Evolutionary conservation across 305 asterid genomes (phyloP).

Genomic region (Solanum hybrid): DNA sequence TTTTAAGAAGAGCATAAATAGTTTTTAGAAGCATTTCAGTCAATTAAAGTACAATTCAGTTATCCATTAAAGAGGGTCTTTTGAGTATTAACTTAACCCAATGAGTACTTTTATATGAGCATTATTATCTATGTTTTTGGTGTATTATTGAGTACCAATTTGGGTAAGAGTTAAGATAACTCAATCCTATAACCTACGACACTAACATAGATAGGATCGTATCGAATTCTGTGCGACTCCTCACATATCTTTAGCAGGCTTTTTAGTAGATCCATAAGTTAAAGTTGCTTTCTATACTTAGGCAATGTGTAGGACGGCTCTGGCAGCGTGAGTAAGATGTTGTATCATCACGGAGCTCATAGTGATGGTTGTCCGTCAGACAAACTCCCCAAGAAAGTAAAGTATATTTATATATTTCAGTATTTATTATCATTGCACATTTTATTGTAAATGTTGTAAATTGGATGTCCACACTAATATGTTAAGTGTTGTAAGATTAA

Average conservation of each 20-base stretch:
- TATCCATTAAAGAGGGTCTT: neutral
- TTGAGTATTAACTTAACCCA: neutral
- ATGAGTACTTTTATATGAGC: neutral
- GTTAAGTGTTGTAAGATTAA: too few species aligned
- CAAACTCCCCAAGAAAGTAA: neutral
- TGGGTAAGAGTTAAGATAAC: neutral
- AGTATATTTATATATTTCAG: neutral
- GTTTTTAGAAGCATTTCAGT: neutral
- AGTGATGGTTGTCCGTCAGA: neutral
- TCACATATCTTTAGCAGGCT: neutral
- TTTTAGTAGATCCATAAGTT: neutral
- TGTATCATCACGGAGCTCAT: neutral
- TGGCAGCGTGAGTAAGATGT: neutral
- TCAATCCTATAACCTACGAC: neutral
- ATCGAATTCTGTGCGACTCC: neutral
- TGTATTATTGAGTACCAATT: neutral
- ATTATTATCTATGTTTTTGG: neutral
- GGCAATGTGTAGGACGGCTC: neutral
- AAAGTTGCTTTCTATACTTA: neutral
- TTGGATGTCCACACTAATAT: too few species aligned
- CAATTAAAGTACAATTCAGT: neutral
- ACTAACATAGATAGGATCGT: neutral
- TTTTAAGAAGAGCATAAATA: neutral
- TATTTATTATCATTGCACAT: neutral
- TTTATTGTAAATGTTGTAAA: too few species aligned